A percentile compares a stretch with the other conserved stretches of the same genome.
These are phyloP conservation scores for Apophysomyces sp. DNA, from an alignment of 371 early-diverging fungal species.

Conservation along the genomic window DNA sequence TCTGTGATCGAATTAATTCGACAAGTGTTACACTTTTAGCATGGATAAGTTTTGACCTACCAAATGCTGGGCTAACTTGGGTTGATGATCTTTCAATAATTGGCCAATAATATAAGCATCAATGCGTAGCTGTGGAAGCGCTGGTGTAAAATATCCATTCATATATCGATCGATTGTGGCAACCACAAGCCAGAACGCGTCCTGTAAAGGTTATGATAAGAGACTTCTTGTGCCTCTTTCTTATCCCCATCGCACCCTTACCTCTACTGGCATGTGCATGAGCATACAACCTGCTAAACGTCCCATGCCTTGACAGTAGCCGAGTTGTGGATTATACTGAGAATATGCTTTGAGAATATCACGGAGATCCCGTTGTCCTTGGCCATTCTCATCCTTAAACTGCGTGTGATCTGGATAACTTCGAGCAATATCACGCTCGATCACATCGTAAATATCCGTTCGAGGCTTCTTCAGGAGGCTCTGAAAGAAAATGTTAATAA, in stretches of 20 bases:
- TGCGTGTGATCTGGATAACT: constrained; percentile 86
- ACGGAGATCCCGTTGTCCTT: constrained; percentile 71
- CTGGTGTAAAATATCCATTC: constrained; percentile 78
- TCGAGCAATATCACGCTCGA: constrained; percentile 81
- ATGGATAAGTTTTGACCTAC: constrained; percentile 21
- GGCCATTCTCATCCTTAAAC: constrained; percentile 67
- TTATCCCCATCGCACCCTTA: constrained; percentile 7
- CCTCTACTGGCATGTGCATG: constrained; percentile 83
- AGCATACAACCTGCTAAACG: constrained; percentile 89
- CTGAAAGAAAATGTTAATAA: not conserved
- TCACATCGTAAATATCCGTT: constrained; percentile 61
- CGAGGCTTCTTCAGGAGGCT: constrained; percentile 15
- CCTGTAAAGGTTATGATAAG: constrained; percentile 32
- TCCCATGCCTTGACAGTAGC: constrained; percentile 98
- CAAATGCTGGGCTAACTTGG: constrained; percentile 74
- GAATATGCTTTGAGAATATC: constrained; percentile 85
- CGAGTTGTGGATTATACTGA: constrained; percentile 84
- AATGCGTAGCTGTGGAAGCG: constrained; percentile 72
- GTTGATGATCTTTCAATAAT: constrained; percentile 71
- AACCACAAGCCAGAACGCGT: constrained; percentile 87
- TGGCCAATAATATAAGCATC: constrained; percentile 87
- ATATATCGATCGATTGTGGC: constrained; percentile 75
- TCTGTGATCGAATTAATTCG: constrained; percentile 22
- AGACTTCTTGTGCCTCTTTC: not conserved
- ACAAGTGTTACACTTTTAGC: not conserved